These are phyloP conservation scores for Moelleriella libera DNA, from an alignment of 2,329 filamentous ascomycete species.

Conservation along the genomic window DNA sequence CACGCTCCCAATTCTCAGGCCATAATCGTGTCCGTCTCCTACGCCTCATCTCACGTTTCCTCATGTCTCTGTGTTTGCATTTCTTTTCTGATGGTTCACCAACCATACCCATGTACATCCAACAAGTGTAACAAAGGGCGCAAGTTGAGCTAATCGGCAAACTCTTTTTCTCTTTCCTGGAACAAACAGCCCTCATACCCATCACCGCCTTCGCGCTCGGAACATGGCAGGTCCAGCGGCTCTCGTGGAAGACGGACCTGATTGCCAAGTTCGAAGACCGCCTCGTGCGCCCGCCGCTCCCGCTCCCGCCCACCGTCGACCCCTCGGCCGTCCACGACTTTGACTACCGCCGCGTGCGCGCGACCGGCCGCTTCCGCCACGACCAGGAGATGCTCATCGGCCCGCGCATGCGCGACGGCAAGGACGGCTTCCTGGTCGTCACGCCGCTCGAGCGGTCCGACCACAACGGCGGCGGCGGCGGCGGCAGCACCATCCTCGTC, in stretches of 20 bases:
- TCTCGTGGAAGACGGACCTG: slow-evolving; percentile 87
- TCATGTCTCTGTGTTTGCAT: too few relatives aligned
- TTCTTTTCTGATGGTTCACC: too few relatives aligned
- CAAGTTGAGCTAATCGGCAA: neutral
- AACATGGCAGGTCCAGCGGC: slow-evolving; percentile 87
- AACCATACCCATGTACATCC: too few relatives aligned
- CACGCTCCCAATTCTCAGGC: neutral
- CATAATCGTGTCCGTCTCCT: too few relatives aligned
- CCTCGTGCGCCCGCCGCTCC: slow-evolving; percentile 70
- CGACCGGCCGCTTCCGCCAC: slow-evolving; percentile 62
- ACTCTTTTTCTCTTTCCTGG: neutral
- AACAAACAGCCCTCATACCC: slow-evolving; percentile 57
- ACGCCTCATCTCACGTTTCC: neutral
- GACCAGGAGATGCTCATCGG: slow-evolving; percentile 95
- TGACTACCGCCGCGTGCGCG: slow-evolving; percentile 75
- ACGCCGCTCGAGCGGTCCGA: slow-evolving; percentile 65
- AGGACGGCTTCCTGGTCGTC: slow-evolving; percentile 82
- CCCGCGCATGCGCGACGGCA: slow-evolving; percentile 74
- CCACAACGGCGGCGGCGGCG: slow-evolving; percentile 14
- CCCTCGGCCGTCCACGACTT: slow-evolving; percentile 73
- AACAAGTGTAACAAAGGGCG: too few relatives aligned
- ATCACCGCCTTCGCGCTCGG: slow-evolving; percentile 81
- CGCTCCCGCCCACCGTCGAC: slow-evolving; percentile 72
- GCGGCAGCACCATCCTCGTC: slow-evolving; percentile 62
- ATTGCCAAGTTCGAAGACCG: slow-evolving; percentile 88